phyloP scores from a whole-genome alignment of 2,329 filamentous ascomycete genomes.

The Alternaria incomplexa region DNA sequence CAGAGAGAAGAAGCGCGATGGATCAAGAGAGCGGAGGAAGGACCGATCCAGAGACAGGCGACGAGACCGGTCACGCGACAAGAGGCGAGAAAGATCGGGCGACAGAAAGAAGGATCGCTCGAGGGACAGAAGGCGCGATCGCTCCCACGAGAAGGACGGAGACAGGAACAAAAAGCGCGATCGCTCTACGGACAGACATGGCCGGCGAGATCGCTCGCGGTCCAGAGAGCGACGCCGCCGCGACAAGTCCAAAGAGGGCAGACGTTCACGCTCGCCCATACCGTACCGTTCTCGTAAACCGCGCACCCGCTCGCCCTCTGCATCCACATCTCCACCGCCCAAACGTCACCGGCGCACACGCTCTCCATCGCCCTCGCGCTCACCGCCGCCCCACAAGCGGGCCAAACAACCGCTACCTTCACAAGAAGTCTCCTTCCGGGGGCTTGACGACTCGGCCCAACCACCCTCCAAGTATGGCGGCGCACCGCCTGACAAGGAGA shows the following conservation, averaged over 20 bases:
- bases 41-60: conserved; percentile 23
- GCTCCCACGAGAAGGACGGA: conserved; percentile 20
- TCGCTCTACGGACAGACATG: conserved; percentile 23
- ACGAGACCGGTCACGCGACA: conserved; percentile 22
- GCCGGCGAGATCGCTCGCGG: conserved; percentile 17
- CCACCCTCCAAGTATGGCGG: conserved; percentile 42
- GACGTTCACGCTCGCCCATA: conserved; percentile 34
- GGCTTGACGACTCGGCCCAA: conserved; percentile 37
- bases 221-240: conserved; percentile 24
- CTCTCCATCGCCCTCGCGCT: conserved; percentile 44
- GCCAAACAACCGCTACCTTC: conserved; percentile 53
- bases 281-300: conserved; percentile 31
- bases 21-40: conserved; percentile 14
- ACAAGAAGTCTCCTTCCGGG: conserved; percentile 55
- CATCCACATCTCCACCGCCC: conserved; percentile 33
- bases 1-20: conserved; percentile 19
- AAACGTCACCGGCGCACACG: conserved; percentile 45
- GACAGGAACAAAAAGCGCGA: conserved; percentile 24
- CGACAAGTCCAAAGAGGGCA: conserved; percentile 19
- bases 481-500: conserved; percentile 70
- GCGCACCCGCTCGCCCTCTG: conserved; percentile 34
- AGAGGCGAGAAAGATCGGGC: conserved; percentile 11
- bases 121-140: conserved; percentile 23
- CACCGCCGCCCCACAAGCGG: conserved; percentile 51
- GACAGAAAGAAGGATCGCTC: conserved; percentile 20